These are phyloP conservation scores for Hymenoscyphus fraxineus DNA, from an alignment of 2,329 filamentous ascomycete genomes.

Conservation along the genomic window DNA sequence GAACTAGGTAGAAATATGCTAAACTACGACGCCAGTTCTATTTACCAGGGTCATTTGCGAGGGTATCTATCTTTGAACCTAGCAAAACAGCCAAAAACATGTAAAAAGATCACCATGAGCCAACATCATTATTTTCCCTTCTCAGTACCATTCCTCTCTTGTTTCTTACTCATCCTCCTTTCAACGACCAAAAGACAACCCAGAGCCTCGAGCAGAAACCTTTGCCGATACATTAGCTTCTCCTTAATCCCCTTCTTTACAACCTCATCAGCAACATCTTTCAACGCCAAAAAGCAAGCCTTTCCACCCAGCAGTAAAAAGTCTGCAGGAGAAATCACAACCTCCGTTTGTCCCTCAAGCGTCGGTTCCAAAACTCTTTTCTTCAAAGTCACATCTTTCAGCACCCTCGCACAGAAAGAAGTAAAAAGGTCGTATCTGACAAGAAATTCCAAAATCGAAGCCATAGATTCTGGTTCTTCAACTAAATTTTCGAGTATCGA, in stretches of 20 bases:
- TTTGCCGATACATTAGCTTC: conserved; percentile 8
- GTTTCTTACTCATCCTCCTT: neutral
- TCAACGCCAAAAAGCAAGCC: neutral
- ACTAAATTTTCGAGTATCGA: conserved; percentile 13
- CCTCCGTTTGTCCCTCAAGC: neutral
- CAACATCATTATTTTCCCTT: neutral
- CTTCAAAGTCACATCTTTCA: conserved; percentile 5
- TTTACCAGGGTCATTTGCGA: too few species aligned
- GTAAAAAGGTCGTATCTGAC: conserved; percentile 27
- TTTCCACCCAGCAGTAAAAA: neutral
- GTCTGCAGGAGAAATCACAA: neutral
- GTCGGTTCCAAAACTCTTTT: neutral
- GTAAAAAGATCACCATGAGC: too few species aligned
- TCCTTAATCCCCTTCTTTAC: conserved; percentile 5
- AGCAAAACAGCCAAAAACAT: too few species aligned
- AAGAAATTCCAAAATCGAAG: conserved; percentile 25
- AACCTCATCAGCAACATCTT: conserved; percentile 2
- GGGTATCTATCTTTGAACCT: too few species aligned
- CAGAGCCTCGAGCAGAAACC: conserved; percentile 13
- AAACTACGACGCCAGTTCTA: too few species aligned
- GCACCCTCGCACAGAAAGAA: conserved; percentile 24
- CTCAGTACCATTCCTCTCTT: neutral
- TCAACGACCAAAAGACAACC: conserved; percentile 9
- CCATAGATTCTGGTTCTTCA: conserved; percentile 18
- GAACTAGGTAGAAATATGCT: too few species aligned